phyloP scores from a whole-genome alignment of 805 yeast species.

The Metschnikowia cerradonensis region DNA sequence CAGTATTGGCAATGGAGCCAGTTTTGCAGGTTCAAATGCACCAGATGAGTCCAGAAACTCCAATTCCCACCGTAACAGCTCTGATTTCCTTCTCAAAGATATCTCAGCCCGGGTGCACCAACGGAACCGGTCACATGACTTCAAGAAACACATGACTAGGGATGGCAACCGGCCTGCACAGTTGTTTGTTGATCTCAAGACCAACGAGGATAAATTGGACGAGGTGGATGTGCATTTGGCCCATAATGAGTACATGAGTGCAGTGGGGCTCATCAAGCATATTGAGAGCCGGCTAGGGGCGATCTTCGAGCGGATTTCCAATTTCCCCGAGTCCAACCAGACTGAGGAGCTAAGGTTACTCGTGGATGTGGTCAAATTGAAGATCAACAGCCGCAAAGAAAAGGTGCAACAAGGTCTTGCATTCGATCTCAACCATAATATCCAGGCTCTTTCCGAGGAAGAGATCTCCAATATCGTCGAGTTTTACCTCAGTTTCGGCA shows the following conservation, averaged over 20 bases:
- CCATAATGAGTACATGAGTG: conserved; percentile 49
- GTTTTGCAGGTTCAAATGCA: conserved; percentile 19
- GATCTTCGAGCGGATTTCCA: conserved; percentile 25
- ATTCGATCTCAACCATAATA: conserved; percentile 36
- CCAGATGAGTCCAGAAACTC: conserved; percentile 9
- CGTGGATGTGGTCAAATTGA: conserved; percentile 40
- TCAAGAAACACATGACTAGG: conserved; percentile 15
- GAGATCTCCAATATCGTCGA: conserved; percentile 34
- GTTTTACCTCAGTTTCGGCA: conserved; percentile 33
- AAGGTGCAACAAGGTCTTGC: conserved; percentile 34
- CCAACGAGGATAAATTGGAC: conserved; percentile 59
- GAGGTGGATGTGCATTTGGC: conserved; percentile 67
- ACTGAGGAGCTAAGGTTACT: conserved; percentile 27
- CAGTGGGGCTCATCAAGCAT: conserved; percentile 40
- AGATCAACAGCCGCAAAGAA: conserved; percentile 34
- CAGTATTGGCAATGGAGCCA: conserved; percentile 15
- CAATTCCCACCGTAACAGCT: conserved; percentile 25
- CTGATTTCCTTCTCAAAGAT: conserved; percentile 49
- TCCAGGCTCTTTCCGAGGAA: conserved; percentile 26
- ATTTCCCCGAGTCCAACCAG: conserved; percentile 12
- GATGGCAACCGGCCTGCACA: conserved; percentile 16
- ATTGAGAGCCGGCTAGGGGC: conserved; percentile 30
- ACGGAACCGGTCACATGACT: conserved; percentile 51
- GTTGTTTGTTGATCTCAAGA: conserved; percentile 44
- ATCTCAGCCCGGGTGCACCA: conserved; percentile 60